Base-by-base conservation (phyloP, 73 alveolate genomes). In the Paramecium primaurelia region DNA sequence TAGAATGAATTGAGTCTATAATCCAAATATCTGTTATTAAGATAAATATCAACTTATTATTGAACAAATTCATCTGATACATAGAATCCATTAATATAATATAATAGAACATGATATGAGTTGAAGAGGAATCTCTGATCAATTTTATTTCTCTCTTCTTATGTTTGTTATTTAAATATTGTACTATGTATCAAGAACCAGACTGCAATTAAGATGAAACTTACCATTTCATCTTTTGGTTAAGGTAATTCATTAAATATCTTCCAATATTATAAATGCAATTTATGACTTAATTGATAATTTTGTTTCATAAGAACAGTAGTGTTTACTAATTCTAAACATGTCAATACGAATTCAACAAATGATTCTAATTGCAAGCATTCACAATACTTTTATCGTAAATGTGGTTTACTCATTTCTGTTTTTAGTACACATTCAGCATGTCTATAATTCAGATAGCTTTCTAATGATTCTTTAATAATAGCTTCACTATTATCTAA, bases 141-240 rank as follows among this genome's bases (percentile, higher is more conserved):
- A 14, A 71, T 34, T 37, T 71, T 71, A 7, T 71, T 30, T 71
- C 86, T 26, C 28, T 71, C 86, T 37, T 71, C 86, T 71, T n/a
- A 7, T 6, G 86, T 34, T 30, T 71, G 32, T 4, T 7, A 34
- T 71, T 71, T 71, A 34, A 34, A 71, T 71, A 71, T 34, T 9
- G 59, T 34, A 71, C 86, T 34, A 30, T 71, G 86, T 26, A 71
- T 71, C 8, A 71, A 18, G 8, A 71, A 71, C 86, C 86, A 71
- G 11, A 71, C 58, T 8, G 58, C 86, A 26, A 71, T 71, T 20
- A 71, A 34, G 11, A 71, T 71, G 18, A 71, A 71, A 34, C 86
- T 71, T 30, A 71, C 86, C 58, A 71, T 34, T 71, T 71, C 86
- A 30, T 71, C 86, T 71, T 71, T 71, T 25, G 86, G 86, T 20